phyloP scores from a whole-genome alignment of 306 rosid genomes.

The Lathyrus tuberosus region DNA sequence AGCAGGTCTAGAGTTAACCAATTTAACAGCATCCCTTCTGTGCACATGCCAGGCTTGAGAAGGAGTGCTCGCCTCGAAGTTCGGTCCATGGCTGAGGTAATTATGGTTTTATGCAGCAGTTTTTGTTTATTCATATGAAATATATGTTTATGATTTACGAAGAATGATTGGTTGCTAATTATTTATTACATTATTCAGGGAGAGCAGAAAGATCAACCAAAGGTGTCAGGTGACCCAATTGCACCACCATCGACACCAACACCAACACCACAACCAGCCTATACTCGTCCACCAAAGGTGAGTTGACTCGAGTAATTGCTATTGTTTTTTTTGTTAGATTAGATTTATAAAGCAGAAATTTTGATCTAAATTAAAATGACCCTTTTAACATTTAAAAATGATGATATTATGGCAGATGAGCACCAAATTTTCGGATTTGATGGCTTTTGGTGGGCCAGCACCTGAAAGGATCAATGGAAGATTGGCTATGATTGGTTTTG shows the following conservation, averaged over 20 bases:
- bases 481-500: slow-evolving; percentile 87
- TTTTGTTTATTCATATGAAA: no score
- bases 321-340: not conserved
- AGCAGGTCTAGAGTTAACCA: no score
- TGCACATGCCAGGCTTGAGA: no score
- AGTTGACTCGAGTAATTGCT: not conserved
- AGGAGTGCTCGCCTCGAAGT: no score
- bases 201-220: slow-evolving; percentile 14
- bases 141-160: not conserved
- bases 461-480: slow-evolving; percentile 96
- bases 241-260: not conserved
- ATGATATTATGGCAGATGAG: slow-evolving; percentile 46
- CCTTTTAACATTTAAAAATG: not conserved
- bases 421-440: slow-evolving; percentile 59
- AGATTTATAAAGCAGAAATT: not conserved
- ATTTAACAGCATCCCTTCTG: no score
- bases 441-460: slow-evolving; percentile 81
- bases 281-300: slow-evolving; percentile 20
- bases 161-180: no score
- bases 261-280: not conserved
- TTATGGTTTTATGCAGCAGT: no score
- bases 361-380: not conserved
- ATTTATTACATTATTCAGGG: slow-evolving; percentile 17
- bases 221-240: not conserved
- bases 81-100: no score